Conservation (phyloP, 768 basidiomycete genomes). For the Cyclocybe aegerita region DNA sequence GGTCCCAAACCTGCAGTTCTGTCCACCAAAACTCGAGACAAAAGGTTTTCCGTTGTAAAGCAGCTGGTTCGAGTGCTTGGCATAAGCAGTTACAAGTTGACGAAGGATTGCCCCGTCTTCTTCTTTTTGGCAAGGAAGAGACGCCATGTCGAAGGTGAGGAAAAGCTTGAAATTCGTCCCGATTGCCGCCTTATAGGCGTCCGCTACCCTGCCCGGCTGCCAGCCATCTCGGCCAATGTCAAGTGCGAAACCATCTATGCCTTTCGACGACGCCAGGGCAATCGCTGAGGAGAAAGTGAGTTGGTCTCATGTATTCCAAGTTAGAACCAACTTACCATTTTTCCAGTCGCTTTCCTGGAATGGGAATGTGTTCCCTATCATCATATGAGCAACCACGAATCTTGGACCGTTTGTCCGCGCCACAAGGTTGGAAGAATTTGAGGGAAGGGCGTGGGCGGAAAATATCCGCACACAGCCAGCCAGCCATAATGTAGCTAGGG, state of each 20-base stretch:
- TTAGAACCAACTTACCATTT: slow-evolving; percentile 37
- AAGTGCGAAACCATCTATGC: slow-evolving; percentile 55
- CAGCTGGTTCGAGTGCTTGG: slow-evolving; percentile 41
- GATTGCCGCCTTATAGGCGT: slow-evolving; percentile 44
- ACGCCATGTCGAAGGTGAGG: slow-evolving; percentile 47
- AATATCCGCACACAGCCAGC: neutral
- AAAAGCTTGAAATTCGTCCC: slow-evolving; percentile 42
- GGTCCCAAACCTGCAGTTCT: slow-evolving; percentile 52
- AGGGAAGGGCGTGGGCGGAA: neutral
- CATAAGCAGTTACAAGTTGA: slow-evolving; percentile 37
- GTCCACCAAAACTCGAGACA: slow-evolving; percentile 54
- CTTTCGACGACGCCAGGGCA: slow-evolving; percentile 42
- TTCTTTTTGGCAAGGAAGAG: slow-evolving; percentile 38
- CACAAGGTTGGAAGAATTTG: neutral
- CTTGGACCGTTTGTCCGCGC: slow-evolving; percentile 15
- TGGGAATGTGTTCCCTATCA: slow-evolving; percentile 64
- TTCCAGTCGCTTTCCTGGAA: slow-evolving; percentile 51
- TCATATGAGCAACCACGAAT: slow-evolving; percentile 53
- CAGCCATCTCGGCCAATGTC: slow-evolving; percentile 53
- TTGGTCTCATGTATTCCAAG: neutral
- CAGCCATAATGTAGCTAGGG: too few species aligned
- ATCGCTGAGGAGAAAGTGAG: slow-evolving; percentile 40
- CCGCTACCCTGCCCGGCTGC: slow-evolving; percentile 39
- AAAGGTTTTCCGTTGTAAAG: slow-evolving; percentile 37
- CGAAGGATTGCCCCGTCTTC: slow-evolving; percentile 33